Evolutionary conservation across 2,329 filamentous ascomycete species (phyloP).

Genomic region (Pezicula carpinea): DNA sequence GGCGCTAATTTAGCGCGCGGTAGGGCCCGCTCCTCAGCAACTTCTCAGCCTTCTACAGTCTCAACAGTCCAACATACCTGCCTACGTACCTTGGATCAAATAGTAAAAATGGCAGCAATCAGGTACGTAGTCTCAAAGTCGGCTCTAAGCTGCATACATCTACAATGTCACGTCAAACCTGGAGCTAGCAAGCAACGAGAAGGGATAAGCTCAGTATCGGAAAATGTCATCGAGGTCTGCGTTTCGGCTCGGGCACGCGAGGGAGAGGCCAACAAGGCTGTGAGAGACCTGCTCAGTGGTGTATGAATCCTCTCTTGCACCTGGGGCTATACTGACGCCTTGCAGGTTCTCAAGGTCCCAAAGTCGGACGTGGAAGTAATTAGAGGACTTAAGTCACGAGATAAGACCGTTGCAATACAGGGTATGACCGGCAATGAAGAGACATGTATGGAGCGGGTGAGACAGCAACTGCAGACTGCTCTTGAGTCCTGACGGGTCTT

Average conservation of each 20-base stretch:
- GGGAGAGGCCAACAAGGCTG: slow-evolving; percentile 65
- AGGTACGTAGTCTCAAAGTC: slow-evolving; percentile 46
- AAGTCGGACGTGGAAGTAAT: slow-evolving; percentile 60
- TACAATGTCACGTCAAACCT: slow-evolving; percentile 65
- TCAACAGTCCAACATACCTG: no score
- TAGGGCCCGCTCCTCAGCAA: no score
- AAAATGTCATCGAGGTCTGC: slow-evolving; percentile 57
- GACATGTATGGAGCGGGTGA: slow-evolving; percentile 21
- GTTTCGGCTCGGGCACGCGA: slow-evolving; percentile 62
- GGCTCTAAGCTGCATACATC: slow-evolving; percentile 43
- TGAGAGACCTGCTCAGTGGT: slow-evolving; percentile 56
- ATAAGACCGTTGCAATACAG: slow-evolving; percentile 51
- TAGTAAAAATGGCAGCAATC: slow-evolving; percentile 29
- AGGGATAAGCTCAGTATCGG: slow-evolving; percentile 52
- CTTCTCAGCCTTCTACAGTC: no score
- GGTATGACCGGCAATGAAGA: slow-evolving; percentile 28
- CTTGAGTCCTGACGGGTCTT: background rate
- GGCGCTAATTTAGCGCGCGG: background rate
- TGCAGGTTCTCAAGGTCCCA: slow-evolving; percentile 52
- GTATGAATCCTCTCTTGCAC: slow-evolving; percentile 30
- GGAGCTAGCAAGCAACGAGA: slow-evolving; percentile 57
- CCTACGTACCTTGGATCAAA: no score
- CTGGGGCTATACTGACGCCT: background rate
- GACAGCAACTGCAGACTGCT: slow-evolving; percentile 16
- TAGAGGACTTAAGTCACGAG: slow-evolving; percentile 57